Evolutionary conservation across 768 basidiomycete genomes (phyloP).

Genomic region (Kondoa subrosea): DNA sequence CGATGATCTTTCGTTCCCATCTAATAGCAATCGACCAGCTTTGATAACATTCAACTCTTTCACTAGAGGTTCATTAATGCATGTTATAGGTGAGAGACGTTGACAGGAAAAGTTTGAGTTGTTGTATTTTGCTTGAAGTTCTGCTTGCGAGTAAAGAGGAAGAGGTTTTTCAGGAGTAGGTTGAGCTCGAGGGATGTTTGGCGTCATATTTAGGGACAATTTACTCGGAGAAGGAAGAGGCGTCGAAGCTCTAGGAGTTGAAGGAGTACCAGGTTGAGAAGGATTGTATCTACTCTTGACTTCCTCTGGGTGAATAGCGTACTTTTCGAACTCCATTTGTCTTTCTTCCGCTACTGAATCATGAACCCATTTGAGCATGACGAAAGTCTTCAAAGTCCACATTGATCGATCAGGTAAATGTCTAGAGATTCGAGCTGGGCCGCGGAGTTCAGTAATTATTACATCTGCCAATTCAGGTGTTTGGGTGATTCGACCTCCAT

Average conservation of each 20-base stretch:
- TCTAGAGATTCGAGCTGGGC: neutral
- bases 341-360: neutral
- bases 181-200: neutral
- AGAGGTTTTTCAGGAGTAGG: neutral
- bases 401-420: neutral
- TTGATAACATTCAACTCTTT: conserved; percentile 15
- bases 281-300: too few relatives aligned
- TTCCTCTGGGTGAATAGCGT: neutral
- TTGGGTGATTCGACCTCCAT: neutral
- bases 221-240: neutral
- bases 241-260: neutral
- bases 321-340: neutral
- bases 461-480: neutral
- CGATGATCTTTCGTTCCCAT: conserved; percentile 39
- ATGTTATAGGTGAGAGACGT: conserved; percentile 11
- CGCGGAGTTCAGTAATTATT: neutral
- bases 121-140: neutral
- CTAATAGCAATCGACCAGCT: conserved; percentile 2
- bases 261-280: neutral
- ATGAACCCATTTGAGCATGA: neutral
- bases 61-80: conserved; percentile 18
- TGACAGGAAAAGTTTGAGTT: neutral
- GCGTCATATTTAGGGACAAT: neutral
- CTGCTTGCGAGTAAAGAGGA: neutral
- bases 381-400: neutral